A percentile compares a stretch with the other conserved stretches of the same genome.
These are phyloP conservation scores for Vanrija humicola DNA, from an alignment of 1,284 basidiomycete species.

Conservation along the genomic window DNA sequence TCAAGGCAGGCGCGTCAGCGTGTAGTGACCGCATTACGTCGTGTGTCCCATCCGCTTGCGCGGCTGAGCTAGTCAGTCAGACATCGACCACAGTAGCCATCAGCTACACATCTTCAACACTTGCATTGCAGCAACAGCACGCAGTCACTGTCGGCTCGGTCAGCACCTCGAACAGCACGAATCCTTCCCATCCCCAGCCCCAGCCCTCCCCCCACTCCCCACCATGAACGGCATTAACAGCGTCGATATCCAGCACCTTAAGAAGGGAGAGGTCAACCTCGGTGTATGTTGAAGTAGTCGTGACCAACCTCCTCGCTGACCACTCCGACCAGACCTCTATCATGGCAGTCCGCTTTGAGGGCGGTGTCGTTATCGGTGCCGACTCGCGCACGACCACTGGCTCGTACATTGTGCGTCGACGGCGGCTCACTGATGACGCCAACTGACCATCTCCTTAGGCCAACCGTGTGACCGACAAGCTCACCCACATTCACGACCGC, in stretches of 20 bases:
- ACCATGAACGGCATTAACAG: conserved; percentile 43
- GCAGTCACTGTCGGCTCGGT: too few species aligned
- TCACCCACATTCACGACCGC: conserved; percentile 94
- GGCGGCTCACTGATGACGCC: neutral
- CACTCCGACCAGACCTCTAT: conserved; percentile 74
- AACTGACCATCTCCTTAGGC: conserved; percentile 51
- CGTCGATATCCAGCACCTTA: conserved; percentile 57
- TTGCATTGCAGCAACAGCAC: too few species aligned
- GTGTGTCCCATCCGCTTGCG: neutral
- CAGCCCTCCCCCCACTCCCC: neutral
- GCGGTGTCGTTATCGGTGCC: conserved; percentile 92
- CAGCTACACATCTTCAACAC: too few species aligned
- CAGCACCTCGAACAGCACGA: neutral
- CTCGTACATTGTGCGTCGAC: conserved; percentile 75
- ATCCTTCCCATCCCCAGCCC: neutral
- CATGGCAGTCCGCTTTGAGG: conserved; percentile 97
- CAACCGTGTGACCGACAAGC: conserved; percentile 97
- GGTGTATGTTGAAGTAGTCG: conserved; percentile 60
- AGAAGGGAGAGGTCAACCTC: conserved; percentile 88
- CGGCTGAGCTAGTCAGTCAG: too few species aligned
- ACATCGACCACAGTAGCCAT: neutral
- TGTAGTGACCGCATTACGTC: neutral
- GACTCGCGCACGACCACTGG: conserved; percentile 97
- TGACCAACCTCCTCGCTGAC: neutral
- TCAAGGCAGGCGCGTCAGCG: neutral